Conservation (phyloP, 139 green algal genomes). For the Tetraselmis striata region DNA sequence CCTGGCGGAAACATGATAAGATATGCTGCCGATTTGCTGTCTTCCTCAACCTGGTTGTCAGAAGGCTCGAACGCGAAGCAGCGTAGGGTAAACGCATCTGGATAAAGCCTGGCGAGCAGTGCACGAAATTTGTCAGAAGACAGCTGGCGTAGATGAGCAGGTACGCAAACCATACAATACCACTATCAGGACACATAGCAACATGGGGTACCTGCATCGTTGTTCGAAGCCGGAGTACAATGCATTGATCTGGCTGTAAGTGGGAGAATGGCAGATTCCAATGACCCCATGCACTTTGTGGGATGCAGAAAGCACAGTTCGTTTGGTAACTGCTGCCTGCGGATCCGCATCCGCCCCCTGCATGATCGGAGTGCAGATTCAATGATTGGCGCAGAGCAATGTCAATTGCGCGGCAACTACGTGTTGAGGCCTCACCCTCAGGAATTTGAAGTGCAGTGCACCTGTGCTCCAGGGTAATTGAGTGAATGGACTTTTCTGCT, state of each 20-base stretch:
- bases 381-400: too few species aligned
- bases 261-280: slow-evolving; percentile 21
- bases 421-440: slow-evolving; percentile 33
- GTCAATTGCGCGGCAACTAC: background rate
- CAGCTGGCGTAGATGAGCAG: background rate
- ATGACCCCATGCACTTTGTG: slow-evolving; percentile 11
- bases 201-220: slow-evolving; percentile 1
- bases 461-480: slow-evolving; percentile 63
- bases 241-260: slow-evolving; percentile 4
- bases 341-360: background rate
- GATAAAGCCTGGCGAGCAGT: slow-evolving; percentile 38
- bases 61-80: slow-evolving; percentile 77
- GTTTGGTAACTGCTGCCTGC: background rate
- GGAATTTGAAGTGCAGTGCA: slow-evolving; percentile 68
- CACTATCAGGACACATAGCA: background rate
- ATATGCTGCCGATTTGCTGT: slow-evolving; percentile 28
- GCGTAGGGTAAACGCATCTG: slow-evolving; percentile 56
- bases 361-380: background rate
- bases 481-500: slow-evolving; percentile 62
- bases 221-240: slow-evolving; percentile 17
- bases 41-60: slow-evolving; percentile 51
- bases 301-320: background rate
- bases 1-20: slow-evolving; percentile 73
- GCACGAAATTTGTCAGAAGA: background rate
- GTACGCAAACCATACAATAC: background rate